Conservation (phyloP, 352 stramenopile species). For the Globisporangium nunn region DNA sequence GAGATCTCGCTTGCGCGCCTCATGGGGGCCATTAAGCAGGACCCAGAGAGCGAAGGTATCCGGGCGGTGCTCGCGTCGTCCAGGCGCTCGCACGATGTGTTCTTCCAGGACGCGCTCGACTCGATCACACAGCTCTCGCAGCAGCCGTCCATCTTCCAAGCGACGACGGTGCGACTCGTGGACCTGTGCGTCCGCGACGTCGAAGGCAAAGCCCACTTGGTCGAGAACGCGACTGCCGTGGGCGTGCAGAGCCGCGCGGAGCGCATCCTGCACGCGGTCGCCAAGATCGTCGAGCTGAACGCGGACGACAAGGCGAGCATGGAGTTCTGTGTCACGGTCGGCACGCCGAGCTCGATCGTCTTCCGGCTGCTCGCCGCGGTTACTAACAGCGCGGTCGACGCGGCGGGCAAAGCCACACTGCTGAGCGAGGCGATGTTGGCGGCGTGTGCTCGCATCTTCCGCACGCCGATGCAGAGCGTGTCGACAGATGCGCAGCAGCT, state of each 20-base stretch:
- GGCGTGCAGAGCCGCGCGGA: constrained; percentile 30
- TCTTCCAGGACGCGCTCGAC: constrained; percentile 63
- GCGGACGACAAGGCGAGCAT: constrained; percentile 63
- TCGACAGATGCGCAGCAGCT: constrained; percentile 49
- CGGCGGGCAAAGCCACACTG: constrained; percentile 17
- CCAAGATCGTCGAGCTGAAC: constrained; percentile 79
- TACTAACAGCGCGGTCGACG: constrained; percentile 45
- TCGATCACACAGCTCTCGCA: constrained; percentile 72
- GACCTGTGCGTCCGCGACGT: constrained; percentile 38
- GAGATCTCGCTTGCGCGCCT: constrained; percentile 67
- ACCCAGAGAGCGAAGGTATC: constrained; percentile 17
- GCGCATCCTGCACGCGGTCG: constrained; percentile 60
- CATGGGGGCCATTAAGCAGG: constrained; percentile 47
- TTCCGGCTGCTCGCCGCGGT: constrained; percentile 56
- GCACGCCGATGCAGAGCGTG: constrained; percentile 76
- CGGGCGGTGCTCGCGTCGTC: constrained; percentile 42
- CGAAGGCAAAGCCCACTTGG: constrained; percentile 24
- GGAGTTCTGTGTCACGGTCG: constrained; percentile 62
- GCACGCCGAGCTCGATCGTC: constrained; percentile 31
- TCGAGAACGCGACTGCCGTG: constrained; percentile 19
- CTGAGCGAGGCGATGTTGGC: constrained; percentile 36
- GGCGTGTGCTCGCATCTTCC: constrained; percentile 55
- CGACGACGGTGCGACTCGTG: constrained; percentile 68
- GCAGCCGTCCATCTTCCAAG: constrained; percentile 72
- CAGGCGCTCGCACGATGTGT: constrained; percentile 39